phyloP scores from a whole-genome alignment of 306 rosid species.

The Cyamopsis tetragonoloba region DNA sequence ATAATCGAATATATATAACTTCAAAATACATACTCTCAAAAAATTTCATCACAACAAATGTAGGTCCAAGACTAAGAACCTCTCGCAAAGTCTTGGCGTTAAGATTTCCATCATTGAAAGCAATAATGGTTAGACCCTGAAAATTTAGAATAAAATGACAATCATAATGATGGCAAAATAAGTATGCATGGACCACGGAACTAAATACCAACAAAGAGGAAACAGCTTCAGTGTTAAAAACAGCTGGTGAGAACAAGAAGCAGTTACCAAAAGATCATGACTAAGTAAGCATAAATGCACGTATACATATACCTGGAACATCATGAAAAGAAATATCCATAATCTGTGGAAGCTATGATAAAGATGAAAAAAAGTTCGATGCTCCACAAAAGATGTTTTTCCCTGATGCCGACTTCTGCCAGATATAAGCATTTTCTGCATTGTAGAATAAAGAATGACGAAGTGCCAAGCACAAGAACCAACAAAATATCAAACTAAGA shows the following conservation, averaged over 20 bases:
- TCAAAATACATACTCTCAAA: slow-evolving; percentile 66
- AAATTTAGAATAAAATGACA: slow-evolving; percentile 12
- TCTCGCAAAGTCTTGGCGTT: slow-evolving; percentile 70
- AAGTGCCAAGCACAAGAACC: not conserved
- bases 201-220: not conserved
- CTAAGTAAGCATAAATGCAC: not conserved
- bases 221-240: not conserved
- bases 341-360: slow-evolving; percentile 92
- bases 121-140: slow-evolving; percentile 81
- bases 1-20: not conserved
- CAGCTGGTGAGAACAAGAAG: not conserved
- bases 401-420: slow-evolving; percentile 62
- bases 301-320: slow-evolving; percentile 91
- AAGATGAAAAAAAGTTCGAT: slow-evolving; percentile 87
- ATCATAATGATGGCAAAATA: not conserved
- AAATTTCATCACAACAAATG: slow-evolving; percentile 83
- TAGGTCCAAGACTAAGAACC: slow-evolving; percentile 92
- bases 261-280: not conserved
- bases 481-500: slow-evolving; percentile 12
- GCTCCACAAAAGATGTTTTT: slow-evolving; percentile 97
- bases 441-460: not conserved
- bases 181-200: not conserved
- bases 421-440: slow-evolving; percentile 53
- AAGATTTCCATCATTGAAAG: slow-evolving; percentile 63
- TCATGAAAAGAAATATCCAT: slow-evolving; percentile 95